Base-by-base conservation (phyloP, 208 protist genomes). In the Angomonas ambiguus region DNA sequence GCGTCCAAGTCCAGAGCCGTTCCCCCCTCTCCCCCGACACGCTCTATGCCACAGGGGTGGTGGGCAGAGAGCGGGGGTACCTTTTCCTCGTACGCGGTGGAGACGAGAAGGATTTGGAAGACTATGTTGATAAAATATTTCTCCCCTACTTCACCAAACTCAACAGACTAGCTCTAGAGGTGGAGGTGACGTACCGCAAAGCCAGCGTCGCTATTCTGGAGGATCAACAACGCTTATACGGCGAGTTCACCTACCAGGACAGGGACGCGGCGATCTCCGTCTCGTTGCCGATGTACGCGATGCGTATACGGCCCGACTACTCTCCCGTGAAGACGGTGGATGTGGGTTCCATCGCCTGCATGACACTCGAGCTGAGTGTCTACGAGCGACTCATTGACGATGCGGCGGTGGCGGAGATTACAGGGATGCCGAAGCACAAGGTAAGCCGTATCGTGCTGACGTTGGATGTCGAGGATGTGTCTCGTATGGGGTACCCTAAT, bases 311-410 rank as follows among this genome's bases (percentile, higher is more conserved):
- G 25, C 90, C 85, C 0, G 90, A 96, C 73, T 93, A 89, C 65
- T 93, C 87, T 10, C 87, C 90, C 20, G 85, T 85, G 22, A 87
- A 93, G 74, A 92, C 87, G 10, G 90, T 93, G 30, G 90, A 83
- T 24, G 87, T 93, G 25, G 90, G 90, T 31, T 92, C 85, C 58
- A 92, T 96, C 62, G 87, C 90, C 0, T 93, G 87, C 67, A 89
- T 96, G 87, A 96, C 90, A 32, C 72, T 96, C 10, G 84, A 96
- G 64, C 65, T 96, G 11, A 72, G 80, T 62, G 78, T 96, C 22
- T 68, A 89, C 58, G 83, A 96, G 69, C 78, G 68, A 42, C 77
- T 92, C 62, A 80, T 96, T 33, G 90, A 96, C 30, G 84, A 92
- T 67, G 60, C 77, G 24, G 79, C 74, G 24, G 79, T 88, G 59